Evolutionary conservation across 768 basidiomycete genomes (phyloP).

Genomic region (Rhizopogon salebrosus): DNA sequence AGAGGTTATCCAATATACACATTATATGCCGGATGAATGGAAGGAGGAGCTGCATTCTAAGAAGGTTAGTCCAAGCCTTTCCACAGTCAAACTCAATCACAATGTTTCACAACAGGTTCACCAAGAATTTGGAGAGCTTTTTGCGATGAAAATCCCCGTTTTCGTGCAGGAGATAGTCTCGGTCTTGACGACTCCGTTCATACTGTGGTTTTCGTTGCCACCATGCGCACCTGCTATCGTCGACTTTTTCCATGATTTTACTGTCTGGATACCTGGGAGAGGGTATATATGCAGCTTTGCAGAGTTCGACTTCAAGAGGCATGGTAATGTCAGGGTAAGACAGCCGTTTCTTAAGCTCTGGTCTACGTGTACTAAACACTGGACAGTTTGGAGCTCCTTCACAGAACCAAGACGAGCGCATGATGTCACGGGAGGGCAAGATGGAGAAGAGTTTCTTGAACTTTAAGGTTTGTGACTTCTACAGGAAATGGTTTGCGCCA

Average conservation of each 20-base stretch:
- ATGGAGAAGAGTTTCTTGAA: slow-evolving; percentile 98
- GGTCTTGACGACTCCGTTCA: slow-evolving; percentile 89
- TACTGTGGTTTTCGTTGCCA: slow-evolving; percentile 91
- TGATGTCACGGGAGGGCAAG: slow-evolving; percentile 89
- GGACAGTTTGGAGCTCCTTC: slow-evolving; percentile 81
- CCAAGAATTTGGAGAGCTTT: slow-evolving; percentile 85
- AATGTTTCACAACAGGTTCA: slow-evolving; percentile 55
- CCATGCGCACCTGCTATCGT: slow-evolving; percentile 85
- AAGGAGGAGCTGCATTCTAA: slow-evolving; percentile 84
- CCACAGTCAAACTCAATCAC: neutral
- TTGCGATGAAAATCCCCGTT: slow-evolving; percentile 86
- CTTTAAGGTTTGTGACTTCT: slow-evolving; percentile 58
- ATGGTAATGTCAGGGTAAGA: slow-evolving; percentile 83
- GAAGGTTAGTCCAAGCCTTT: slow-evolving; percentile 41
- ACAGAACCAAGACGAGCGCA: slow-evolving; percentile 59
- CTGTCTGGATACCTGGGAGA: slow-evolving; percentile 92
- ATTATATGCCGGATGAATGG: slow-evolving; percentile 96
- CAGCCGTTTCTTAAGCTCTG: neutral
- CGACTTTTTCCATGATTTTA: slow-evolving; percentile 98
- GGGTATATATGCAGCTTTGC: slow-evolving; percentile 98
- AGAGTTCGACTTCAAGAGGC: slow-evolving; percentile 94
- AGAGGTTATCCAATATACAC: slow-evolving; percentile 89
- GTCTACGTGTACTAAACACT: neutral
- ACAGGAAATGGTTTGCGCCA: neutral
- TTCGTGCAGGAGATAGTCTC: slow-evolving; percentile 88